Base-by-base conservation (phyloP, 805 yeast genomes). In the Candida cerambycidarum region DNA sequence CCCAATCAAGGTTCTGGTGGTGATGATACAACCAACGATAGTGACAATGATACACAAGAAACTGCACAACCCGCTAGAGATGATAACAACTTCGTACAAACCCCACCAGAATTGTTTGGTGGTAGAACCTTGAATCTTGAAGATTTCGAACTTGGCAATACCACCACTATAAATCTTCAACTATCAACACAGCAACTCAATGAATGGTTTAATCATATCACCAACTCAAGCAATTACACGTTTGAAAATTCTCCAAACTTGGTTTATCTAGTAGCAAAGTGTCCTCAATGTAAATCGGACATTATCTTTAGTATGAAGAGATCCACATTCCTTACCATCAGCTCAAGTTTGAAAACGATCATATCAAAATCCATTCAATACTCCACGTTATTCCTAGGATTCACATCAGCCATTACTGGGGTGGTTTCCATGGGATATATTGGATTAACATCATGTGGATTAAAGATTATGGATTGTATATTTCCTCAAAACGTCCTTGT, bases 401-500 rank as follows among this genome's bases (percentile, higher is more conserved):
- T 69, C n/a, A 53, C 71, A 2, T 65, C 72, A 3, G 73, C 73
- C 1, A 56, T 62, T 7, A 63, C 74, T 1, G 75, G 75, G 2
- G 51, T 69, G 1, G 51, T 66, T 5, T 61, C 71, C 8, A 57
- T 67, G 62, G 69, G 71, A 0, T 65, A 65, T 44, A 57, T 69
- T 23, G 71, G 67, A 1, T 48, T 70, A 10, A 62, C 73, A 0
- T 53, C 68, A 0, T 57, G 65, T 41, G 74, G 75, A 1, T 47
- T 67, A 18, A 62, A 60, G 32, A 64, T 67, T 45, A 54, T 68
- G 57, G 70, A 67, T 41, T 56, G 61, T 31, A 34, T 69, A 5
- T 54, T 67, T 10, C 75, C 75, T 0, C 57, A 59, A 3, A 60
- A 60, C 3, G 36, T 67, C 7, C 52, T 66, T 5, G 56, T 67